These are phyloP conservation scores for Alternaria sp. DNA, from an alignment of 2,329 filamentous ascomycete species.

Conservation along the genomic window DNA sequence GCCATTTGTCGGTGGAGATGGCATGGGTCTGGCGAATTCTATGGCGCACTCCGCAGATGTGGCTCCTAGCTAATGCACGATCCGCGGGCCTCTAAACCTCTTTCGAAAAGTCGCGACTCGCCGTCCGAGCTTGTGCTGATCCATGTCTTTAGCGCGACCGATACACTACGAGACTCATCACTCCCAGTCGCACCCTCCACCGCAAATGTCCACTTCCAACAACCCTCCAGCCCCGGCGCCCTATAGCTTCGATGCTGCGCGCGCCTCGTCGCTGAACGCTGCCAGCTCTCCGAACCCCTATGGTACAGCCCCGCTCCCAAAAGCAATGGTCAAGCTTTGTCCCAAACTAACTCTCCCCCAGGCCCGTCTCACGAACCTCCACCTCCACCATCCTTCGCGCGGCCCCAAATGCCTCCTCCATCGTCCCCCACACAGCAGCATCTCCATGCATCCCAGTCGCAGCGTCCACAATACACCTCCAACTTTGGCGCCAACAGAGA, in stretches of 20 bases:
- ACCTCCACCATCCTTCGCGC: constrained; percentile 50
- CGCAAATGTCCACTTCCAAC: constrained; percentile 43
- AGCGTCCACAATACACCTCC: constrained; percentile 51
- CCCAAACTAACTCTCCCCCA: constrained; percentile 36
- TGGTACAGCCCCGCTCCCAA: constrained; percentile 34
- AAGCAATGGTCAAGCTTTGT: constrained; percentile 15
- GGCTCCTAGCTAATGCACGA: constrained; percentile 36
- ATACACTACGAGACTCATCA: constrained; percentile 35
- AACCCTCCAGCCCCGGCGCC: constrained; percentile 44
- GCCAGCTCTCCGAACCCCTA: constrained; percentile 42
- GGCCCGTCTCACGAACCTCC: constrained; percentile 48
- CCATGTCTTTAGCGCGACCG: constrained; percentile 35
- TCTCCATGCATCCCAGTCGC: constrained; percentile 46
- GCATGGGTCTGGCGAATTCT: constrained; percentile 25
- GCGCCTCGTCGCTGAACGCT: constrained; percentile 53
- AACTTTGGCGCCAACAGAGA: constrained; percentile 60
- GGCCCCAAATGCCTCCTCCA: constrained; percentile 58
- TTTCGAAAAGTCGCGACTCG: constrained; percentile 21
- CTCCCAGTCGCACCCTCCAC: constrained; percentile 39
- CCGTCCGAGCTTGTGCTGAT: constrained; percentile 20
- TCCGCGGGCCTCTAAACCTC: constrained; percentile 17
- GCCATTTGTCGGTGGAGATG: constrained; percentile 13
- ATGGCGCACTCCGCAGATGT: constrained; percentile 32
- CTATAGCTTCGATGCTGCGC: constrained; percentile 51
- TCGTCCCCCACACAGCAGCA: constrained; percentile 55